phyloP scores from a whole-genome alignment of 2,329 filamentous ascomycete species.

The Fusarium papillatum region DNA sequence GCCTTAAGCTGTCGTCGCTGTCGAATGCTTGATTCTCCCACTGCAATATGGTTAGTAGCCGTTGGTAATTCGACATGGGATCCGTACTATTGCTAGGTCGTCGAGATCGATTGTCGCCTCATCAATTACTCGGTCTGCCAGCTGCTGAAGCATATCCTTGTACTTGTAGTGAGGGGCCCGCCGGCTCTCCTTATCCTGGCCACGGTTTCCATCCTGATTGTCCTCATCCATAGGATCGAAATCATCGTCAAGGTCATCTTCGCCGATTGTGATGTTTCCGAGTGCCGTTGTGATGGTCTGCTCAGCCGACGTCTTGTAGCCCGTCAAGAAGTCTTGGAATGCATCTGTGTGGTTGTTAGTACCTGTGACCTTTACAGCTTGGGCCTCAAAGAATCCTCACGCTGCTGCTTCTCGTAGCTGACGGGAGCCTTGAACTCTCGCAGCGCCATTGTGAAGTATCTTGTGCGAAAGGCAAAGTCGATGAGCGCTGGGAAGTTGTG shows the following conservation, averaged over 20 bases:
- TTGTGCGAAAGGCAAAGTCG: constrained; percentile 30
- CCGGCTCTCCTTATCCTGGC: constrained; percentile 63
- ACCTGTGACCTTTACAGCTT: constrained; percentile 11
- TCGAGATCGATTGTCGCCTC: constrained; percentile 92
- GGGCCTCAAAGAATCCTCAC: constrained; percentile 61
- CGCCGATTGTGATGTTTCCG: constrained; percentile 87
- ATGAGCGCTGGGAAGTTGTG: constrained; percentile 30
- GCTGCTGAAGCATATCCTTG: constrained; percentile 85
- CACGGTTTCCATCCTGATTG: constrained; percentile 69
- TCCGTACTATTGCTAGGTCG: constrained; percentile 80
- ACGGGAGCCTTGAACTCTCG: constrained; percentile 83
- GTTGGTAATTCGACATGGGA: not conserved
- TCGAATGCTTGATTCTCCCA: constrained; percentile 76
- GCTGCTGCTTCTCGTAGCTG: constrained; percentile 89
- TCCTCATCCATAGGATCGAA: constrained; percentile 94
- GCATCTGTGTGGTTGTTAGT: constrained; percentile 67
- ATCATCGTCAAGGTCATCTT: constrained; percentile 88
- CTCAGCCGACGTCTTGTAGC: constrained; percentile 86
- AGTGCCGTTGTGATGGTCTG: constrained; percentile 85
- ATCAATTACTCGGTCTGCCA: constrained; percentile 83
- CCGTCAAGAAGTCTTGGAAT: constrained; percentile 89
- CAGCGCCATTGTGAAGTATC: constrained; percentile 79
- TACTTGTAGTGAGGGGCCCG: constrained; percentile 84
- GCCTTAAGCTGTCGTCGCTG: constrained; percentile 73
- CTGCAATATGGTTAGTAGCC: constrained; percentile 56